A percentile compares a stretch with the other conserved stretches of the same genome.
phyloP scores from a whole-genome alignment of 140 eudicot species.

The Stevia rebaudiana region DNA sequence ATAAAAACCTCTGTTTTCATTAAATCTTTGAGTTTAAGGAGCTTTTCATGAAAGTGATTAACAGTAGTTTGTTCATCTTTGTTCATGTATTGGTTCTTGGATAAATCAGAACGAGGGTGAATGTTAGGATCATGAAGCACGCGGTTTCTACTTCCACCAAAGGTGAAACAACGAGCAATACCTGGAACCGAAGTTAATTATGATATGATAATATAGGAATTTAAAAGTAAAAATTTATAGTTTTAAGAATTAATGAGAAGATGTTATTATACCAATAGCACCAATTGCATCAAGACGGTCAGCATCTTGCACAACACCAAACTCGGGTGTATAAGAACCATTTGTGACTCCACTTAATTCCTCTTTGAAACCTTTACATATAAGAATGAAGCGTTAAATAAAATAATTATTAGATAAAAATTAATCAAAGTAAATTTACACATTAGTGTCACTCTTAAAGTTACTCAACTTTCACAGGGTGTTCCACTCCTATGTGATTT shows the following conservation, averaged over 20 bases:
- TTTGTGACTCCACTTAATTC: conserved; percentile 51
- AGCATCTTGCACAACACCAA: conserved; percentile 96
- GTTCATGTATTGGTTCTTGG: conserved; percentile 74
- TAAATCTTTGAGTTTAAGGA: conserved; percentile 73
- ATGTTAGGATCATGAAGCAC: conserved; percentile 73
- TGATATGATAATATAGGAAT: background rate
- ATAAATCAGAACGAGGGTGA: conserved; percentile 67
- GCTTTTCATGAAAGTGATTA: conserved; percentile 95
- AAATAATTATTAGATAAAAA: background rate
- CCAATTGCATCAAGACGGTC: conserved; percentile 99
- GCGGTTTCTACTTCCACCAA: conserved; percentile 90
- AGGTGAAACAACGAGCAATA: conserved; percentile 94
- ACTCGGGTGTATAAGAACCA: conserved; percentile 45
- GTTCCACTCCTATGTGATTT: no score
- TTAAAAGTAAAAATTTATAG: no score
- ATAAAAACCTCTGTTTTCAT: conserved; percentile 84
- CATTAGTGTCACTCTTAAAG: no score
- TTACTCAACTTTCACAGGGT: no score
- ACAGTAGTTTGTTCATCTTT: conserved; percentile 86
- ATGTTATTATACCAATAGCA: conserved; percentile 62
- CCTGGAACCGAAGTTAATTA: conserved; percentile 35
- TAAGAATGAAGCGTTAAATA: conserved; percentile 3
- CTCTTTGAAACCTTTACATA: conserved; percentile 74
- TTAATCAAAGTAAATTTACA: conserved; percentile 38
- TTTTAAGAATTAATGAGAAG: background rate